These are phyloP conservation scores for Penicillium sp. DNA, from an alignment of 2,329 filamentous ascomycete genomes.

Conservation along the genomic window DNA sequence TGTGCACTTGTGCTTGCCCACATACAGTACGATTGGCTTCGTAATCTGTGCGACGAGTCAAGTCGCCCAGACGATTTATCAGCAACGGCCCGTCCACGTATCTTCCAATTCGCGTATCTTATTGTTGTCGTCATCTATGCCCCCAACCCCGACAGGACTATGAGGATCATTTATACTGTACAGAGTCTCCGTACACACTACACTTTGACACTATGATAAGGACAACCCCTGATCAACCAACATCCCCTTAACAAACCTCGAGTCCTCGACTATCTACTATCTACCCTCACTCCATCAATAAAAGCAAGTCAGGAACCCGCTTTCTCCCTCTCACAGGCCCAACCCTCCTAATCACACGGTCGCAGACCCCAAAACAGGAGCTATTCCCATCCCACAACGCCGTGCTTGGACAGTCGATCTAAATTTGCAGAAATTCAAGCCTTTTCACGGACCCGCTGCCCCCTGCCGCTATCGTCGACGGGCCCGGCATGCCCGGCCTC, in stretches of 20 bases:
- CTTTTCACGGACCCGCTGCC: constrained; percentile 26
- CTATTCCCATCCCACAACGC: neutral
- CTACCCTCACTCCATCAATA: neutral
- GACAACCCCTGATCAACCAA: constrained; percentile 18
- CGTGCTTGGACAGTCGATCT: constrained; percentile 26
- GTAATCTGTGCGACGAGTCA: neutral
- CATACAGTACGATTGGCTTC: neutral
- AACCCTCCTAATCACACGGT: neutral
- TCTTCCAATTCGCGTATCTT: constrained; percentile 6
- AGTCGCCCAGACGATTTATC: constrained; percentile 3
- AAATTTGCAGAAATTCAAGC: constrained; percentile 32
- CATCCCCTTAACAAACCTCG: neutral
- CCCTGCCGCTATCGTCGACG: constrained; percentile 27
- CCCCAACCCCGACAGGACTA: constrained; percentile 7
- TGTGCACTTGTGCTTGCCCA: neutral
- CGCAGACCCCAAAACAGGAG: neutral
- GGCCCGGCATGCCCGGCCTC: constrained; percentile 20
- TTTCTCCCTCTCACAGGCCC: neutral
- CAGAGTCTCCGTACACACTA: too few relatives aligned
- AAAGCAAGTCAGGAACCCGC: neutral
- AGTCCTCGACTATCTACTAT: neutral
- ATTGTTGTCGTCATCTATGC: constrained; percentile 20
- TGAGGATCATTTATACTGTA: too few relatives aligned
- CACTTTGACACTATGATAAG: neutral
- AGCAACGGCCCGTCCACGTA: constrained; percentile 14